Conservation (phyloP, 768 basidiomycete genomes). For the Podaxis sp. region DNA sequence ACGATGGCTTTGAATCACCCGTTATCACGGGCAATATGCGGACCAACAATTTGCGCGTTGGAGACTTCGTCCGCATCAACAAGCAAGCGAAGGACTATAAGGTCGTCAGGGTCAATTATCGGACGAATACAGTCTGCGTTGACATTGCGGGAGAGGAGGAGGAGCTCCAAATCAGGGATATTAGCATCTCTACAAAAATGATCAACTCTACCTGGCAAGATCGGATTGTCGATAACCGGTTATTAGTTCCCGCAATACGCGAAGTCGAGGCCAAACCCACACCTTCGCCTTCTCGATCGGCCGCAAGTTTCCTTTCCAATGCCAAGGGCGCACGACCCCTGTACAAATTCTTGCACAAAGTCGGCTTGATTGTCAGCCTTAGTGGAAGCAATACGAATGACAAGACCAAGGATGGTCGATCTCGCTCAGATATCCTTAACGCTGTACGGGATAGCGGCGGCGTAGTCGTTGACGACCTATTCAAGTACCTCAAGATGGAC, state of each 20-base stretch:
- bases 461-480: slow-evolving; percentile 62
- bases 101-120: slow-evolving; percentile 15
- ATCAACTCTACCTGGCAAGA: slow-evolving; percentile 54
- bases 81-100: not conserved
- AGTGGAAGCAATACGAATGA: slow-evolving; percentile 35
- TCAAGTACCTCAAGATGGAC: slow-evolving; percentile 52
- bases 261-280: slow-evolving; percentile 34
- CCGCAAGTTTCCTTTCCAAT: slow-evolving; percentile 33
- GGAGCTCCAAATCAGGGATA: slow-evolving; percentile 33
- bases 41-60: slow-evolving; percentile 43
- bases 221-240: slow-evolving; percentile 42
- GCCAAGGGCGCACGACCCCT: slow-evolving; percentile 19
- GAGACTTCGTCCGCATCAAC: slow-evolving; percentile 52
- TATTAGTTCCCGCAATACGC: slow-evolving; percentile 42
- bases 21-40: slow-evolving; percentile 58
- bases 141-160: slow-evolving; percentile 37
- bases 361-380: slow-evolving; percentile 62
- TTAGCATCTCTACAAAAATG: slow-evolving; percentile 53
- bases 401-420: slow-evolving; percentile 38
- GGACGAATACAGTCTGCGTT: slow-evolving; percentile 35
- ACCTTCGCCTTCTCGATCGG: slow-evolving; percentile 53
- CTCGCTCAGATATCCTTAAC: slow-evolving; percentile 28
- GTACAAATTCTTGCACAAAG: slow-evolving; percentile 42
- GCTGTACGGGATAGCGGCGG: slow-evolving; percentile 55
- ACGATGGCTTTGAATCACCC: slow-evolving; percentile 52